phyloP scores from a whole-genome alignment of 1,284 basidiomycete genomes.

The Cutaneotrichosporon cyanovorans region DNA sequence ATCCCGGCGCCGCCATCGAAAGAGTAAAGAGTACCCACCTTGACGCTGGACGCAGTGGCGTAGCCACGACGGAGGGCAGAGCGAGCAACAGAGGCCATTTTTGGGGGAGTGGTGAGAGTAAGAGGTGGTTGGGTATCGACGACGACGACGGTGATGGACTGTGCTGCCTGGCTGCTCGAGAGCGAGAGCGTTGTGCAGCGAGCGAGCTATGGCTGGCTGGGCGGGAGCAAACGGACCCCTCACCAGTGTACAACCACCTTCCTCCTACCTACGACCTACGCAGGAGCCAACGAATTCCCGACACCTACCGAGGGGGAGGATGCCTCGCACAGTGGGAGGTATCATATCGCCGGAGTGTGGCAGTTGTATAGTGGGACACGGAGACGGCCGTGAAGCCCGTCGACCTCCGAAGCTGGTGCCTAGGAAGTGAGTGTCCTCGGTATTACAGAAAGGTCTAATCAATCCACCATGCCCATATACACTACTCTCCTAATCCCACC shows the following conservation, averaged over 20 bases:
- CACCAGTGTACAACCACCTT: neutral
- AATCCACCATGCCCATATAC: too few relatives aligned
- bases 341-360: too few relatives aligned
- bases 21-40: constrained; percentile 29
- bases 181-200: neutral
- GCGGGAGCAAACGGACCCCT: too few relatives aligned
- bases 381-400: too few relatives aligned
- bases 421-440: too few relatives aligned
- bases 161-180: too few relatives aligned
- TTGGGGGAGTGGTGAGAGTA: constrained; percentile 9
- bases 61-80: constrained; percentile 41
- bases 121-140: constrained; percentile 9
- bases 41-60: constrained; percentile 41
- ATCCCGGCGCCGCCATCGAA: neutral
- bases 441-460: too few relatives aligned
- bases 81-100: constrained; percentile 43
- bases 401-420: too few relatives aligned
- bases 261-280: neutral
- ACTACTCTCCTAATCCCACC: too few relatives aligned
- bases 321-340: too few relatives aligned
- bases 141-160: neutral
- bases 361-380: too few relatives aligned
- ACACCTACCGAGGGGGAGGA: too few relatives aligned
- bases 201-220: neutral
- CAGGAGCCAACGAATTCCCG: neutral